These are phyloP conservation scores for Paxillus rubicundulus DNA, from an alignment of 768 basidiomycete genomes.

Conservation along the genomic window DNA sequence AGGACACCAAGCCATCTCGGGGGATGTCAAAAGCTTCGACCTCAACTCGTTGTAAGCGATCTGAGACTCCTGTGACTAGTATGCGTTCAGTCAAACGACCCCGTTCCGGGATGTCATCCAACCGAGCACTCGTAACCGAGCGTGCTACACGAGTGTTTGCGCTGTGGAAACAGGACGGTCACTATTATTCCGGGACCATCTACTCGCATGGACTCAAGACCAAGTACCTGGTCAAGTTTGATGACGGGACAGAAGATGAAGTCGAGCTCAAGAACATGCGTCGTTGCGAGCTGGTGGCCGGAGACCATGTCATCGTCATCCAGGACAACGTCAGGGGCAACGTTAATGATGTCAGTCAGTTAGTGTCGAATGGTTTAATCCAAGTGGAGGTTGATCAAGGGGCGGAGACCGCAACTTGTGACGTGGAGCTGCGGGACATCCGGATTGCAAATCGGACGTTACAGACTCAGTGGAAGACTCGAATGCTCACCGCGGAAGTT, in stretches of 20 bases:
- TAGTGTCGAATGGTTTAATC: conserved; percentile 32
- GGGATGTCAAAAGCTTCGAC: conserved; percentile 23
- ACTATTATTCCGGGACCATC: conserved; percentile 62
- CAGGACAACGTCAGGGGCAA: conserved; percentile 29
- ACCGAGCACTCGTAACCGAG: conserved; percentile 11
- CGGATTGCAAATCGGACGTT: conserved; percentile 53
- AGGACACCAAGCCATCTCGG: conserved; percentile 25
- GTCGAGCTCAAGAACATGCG: conserved; percentile 57
- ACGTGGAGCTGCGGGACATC: conserved; percentile 39
- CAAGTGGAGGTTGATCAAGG: conserved; percentile 41
- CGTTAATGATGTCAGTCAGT: conserved; percentile 30
- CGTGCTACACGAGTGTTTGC: conserved; percentile 65
- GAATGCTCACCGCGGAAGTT: conserved; percentile 39
- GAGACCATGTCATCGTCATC: conserved; percentile 53
- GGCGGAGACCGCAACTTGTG: conserved; percentile 18
- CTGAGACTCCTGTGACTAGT: conserved; percentile 26
- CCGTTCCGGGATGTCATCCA: conserved; percentile 36
- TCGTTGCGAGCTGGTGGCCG: conserved; percentile 43
- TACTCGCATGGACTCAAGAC: conserved; percentile 32
- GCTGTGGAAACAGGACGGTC: conserved; percentile 57
- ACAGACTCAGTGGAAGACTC: conserved; percentile 50
- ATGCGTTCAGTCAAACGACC: conserved; percentile 39
- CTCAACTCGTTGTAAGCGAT: conserved; percentile 26
- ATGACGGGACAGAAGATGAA: conserved; percentile 51
- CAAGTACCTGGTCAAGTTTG: conserved; percentile 58